Evolutionary conservation across 495 filamentous ascomycete genomes (phyloP), one percentile per base, ranked within the genome.

Genomic region (Rusavskia elegans): DNA sequence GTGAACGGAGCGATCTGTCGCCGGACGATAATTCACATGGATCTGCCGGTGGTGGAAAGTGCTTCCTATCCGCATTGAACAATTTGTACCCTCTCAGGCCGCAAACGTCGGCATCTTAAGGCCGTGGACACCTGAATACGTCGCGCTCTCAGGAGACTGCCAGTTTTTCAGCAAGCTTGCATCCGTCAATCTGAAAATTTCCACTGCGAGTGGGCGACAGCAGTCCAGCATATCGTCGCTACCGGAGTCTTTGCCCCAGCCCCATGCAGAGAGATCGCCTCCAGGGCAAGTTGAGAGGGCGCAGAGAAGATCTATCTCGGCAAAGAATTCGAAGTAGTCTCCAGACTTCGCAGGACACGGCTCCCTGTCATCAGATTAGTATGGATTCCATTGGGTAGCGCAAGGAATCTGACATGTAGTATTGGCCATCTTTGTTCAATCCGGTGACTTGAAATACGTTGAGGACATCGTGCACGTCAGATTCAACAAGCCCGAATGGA

Each of bases 391-490:
- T 11, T 20, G 14, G 16, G 20, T 20, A 35, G n/a, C 36, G 32
- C 10, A 20, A 30, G 45, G 36, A 48, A 49, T 16, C 54, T 48
- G 61, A 73, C 85, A 89, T 89, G 53, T 84, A 89, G 52, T 88
- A 92, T 42, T 78, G 73, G 1, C 82, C 85, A 52, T 84, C 66
- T 46, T 76, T 69, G 54, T 88, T 78, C 51, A 89, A 61, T 0
- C 83, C 84, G 0, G 84, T 89, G 23, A 87, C 83, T 60, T 88
- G 84, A 57, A 92, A 89, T 21, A 89, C 72, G 61, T 89, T 89
- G 49, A 89, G 65, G 1, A 89, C 84, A 65, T 89, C 84, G 56
- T 89, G 85, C 11, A 89, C 77, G 65, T 89, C 84, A 41, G 73
- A 66, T 62, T 89, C 85, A 10, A 71, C 76, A 48, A 89, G 58